Evolutionary conservation across 208 protist genomes (phyloP), one percentile per base, ranked within the genome.

Genomic region (Trichomonas vaginalis): DNA sequence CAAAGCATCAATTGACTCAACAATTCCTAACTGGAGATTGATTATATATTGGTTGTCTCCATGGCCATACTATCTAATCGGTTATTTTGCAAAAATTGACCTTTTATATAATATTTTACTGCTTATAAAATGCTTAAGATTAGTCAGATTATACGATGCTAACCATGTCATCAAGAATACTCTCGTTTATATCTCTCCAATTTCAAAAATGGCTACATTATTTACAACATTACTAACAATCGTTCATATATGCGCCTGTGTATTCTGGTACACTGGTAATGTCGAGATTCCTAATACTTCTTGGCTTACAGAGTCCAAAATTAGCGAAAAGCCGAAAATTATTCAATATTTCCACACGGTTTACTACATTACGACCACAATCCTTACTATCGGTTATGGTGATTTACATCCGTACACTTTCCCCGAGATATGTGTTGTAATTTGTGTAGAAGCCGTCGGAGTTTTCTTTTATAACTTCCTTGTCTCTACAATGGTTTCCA

Each of bases 401-500:
- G 86, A 92, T 47, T 48, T 92, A 51, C 86, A 92, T 92, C 86
- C 86, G 0, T 56, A 48, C 17, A 92, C 86, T 27, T 92, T 92
- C 45, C 86, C 86, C 0, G 86, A 92, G 39, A 42, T 92, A 17
- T 56, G 40, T 39, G 45, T 51, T 39, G 86, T 92, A 51, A 92
- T 92, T 56, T 35, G 40, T 51, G 45, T 92, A 35, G 86, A 92
- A 92, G 40, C 45, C 39, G 45, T 92, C 51, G 86, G 86, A 14
- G 86, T 92, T 51, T 48, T 92, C 45, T 92, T 92, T 32, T 92
- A 92, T 92, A 92, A 92, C 45, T 92, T 42, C 35, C 15, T 92
- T 3, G 86, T 51, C 39, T 48, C 86, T 48, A 92, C 42, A 48
- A 40, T 92, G 27, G 40, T 92, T 92, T 92, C 86, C 6, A 48